phyloP scores from a whole-genome alignment of 2,329 filamentous ascomycete species.

The Fusarium nisikadoi region DNA sequence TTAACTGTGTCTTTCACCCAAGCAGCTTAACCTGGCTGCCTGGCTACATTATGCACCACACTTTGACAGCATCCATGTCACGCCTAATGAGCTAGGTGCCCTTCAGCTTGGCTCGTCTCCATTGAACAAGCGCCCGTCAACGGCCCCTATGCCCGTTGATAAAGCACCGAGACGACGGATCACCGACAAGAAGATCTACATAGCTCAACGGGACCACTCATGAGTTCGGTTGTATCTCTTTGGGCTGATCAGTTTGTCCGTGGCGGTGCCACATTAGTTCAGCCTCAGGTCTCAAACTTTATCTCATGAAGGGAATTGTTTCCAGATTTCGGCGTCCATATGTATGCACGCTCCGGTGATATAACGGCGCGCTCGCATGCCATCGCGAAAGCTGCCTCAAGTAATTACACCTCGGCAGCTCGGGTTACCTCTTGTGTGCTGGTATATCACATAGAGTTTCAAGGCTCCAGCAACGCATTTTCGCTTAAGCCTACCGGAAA shows the following conservation, averaged over 20 bases:
- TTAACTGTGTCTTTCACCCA: background rate
- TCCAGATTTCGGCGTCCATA: background rate
- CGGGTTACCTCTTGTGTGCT: background rate
- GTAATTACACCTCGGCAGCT: background rate
- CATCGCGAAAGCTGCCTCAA: background rate
- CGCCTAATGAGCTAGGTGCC: background rate
- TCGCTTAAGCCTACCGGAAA: slow-evolving; percentile 1
- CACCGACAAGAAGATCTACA: slow-evolving; percentile 9
- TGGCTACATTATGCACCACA: slow-evolving; percentile 2
- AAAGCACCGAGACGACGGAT: slow-evolving; percentile 25
- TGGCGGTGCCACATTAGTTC: slow-evolving; percentile 2
- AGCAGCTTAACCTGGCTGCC: background rate
- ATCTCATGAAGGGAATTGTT: background rate
- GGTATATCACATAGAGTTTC: slow-evolving; percentile 1
- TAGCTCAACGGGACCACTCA: slow-evolving; percentile 1
- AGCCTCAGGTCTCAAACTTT: slow-evolving; percentile 26
- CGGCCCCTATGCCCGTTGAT: slow-evolving; percentile 10
- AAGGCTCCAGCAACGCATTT: background rate
- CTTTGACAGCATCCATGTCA: background rate
- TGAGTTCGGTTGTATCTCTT: background rate
- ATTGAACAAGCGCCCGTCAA: slow-evolving; percentile 26
- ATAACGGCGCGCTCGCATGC: slow-evolving; percentile 20
- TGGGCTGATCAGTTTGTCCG: background rate
- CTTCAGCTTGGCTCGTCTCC: slow-evolving; percentile 21
- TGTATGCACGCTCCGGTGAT: slow-evolving; percentile 1